Conservation (phyloP, 345 rosid genomes). For the Brassica incana region DNA sequence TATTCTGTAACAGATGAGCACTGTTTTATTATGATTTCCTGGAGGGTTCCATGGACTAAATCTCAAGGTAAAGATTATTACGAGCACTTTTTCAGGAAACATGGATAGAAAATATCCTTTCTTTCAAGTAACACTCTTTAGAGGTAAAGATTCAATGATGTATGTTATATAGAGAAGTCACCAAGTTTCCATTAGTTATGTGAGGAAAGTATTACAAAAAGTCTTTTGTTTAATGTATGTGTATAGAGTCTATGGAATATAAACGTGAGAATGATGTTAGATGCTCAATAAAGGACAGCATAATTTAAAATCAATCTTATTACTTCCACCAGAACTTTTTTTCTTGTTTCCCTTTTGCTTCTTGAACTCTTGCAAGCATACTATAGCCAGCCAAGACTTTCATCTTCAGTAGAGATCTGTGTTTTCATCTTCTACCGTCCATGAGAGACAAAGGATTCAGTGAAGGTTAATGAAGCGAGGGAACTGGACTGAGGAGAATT, state of each 20-base stretch:
- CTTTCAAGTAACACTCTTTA: not conserved
- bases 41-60: not conserved
- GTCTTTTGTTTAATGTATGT: slow-evolving; percentile 10
- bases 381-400: not conserved
- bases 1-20: not conserved
- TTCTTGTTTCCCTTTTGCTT: not conserved
- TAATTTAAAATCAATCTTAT: not conserved
- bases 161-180: slow-evolving; percentile 23
- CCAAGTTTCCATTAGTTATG: not conserved
- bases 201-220: not conserved
- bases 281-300: not conserved
- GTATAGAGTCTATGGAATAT: slow-evolving; percentile 17
- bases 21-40: not conserved
- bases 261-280: slow-evolving; percentile 7
- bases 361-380: not conserved
- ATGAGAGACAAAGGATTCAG: slow-evolving; percentile 22
- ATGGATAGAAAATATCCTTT: not conserved
- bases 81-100: not conserved
- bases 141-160: slow-evolving; percentile 3
- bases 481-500: not conserved
- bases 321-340: not conserved
- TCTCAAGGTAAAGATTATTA: not conserved
- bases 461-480: slow-evolving; percentile 12
- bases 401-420: not conserved
- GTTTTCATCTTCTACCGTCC: slow-evolving; percentile 5